phyloP scores from a whole-genome alignment of 257 asterid species.

The Plectranthus barbatus region DNA sequence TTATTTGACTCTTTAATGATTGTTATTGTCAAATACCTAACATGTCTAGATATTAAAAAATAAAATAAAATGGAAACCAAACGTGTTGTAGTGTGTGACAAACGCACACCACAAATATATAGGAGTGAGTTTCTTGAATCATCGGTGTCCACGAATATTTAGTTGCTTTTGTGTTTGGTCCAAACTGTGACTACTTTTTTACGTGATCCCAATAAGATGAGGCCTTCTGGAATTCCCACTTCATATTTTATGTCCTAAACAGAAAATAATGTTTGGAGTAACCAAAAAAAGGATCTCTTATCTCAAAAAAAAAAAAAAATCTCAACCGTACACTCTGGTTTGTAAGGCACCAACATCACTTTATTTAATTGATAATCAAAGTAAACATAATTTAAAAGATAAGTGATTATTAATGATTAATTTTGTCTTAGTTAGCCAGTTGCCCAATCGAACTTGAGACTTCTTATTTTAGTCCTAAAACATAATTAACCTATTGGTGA shows the following conservation, averaged over 20 bases:
- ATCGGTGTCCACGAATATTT: conserved; percentile 2
- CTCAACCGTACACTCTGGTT: neutral
- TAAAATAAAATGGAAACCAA: neutral
- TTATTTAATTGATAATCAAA: no score
- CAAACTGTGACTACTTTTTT: neutral
- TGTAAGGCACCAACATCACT: neutral
- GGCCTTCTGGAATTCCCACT: neutral
- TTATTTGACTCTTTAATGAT: neutral
- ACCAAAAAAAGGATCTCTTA: no score
- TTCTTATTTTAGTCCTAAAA: no score
- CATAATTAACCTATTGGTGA: no score
- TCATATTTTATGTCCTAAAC: neutral
- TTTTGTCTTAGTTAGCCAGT: no score
- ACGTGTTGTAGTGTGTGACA: neutral
- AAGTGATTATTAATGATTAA: no score
- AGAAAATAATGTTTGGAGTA: neutral
- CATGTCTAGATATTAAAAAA: neutral
- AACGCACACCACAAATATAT: conserved; percentile 2
- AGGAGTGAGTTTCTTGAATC: neutral
- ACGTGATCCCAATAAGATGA: neutral
- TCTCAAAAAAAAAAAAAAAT: neutral
- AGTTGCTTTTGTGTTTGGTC: neutral
- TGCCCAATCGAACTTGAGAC: no score
- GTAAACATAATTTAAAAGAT: no score
- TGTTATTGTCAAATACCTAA: conserved; percentile 1